phyloP scores from a whole-genome alignment of 1,284 basidiomycete species.

The Microbotryum scabiosae region DNA sequence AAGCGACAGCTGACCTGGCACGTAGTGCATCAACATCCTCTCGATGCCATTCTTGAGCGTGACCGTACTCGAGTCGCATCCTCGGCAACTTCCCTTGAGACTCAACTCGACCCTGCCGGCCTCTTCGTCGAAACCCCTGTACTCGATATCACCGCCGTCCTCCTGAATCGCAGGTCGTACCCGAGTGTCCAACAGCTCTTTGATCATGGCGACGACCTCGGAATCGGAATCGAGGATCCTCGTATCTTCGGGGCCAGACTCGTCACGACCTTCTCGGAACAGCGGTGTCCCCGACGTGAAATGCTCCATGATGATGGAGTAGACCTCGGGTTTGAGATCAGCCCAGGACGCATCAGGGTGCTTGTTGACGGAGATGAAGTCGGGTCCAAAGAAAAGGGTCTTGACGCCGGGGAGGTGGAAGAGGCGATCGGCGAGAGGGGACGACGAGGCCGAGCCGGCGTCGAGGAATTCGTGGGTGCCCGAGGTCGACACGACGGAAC shows the following conservation, averaged over 20 bases:
- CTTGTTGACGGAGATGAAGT: conserved; percentile 95
- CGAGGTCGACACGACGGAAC: conserved; percentile 72
- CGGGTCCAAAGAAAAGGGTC: conserved; percentile 88
- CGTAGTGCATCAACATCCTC: conserved; percentile 98
- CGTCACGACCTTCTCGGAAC: conserved; percentile 53
- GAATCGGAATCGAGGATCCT: conserved; percentile 88
- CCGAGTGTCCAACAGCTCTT: conserved; percentile 89
- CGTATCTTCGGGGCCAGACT: conserved; percentile 87
- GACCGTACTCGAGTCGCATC: conserved; percentile 84
- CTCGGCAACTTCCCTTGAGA: conserved; percentile 92
- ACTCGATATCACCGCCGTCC: conserved; percentile 65
- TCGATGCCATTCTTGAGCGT: conserved; percentile 91
- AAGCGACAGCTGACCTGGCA: conserved; percentile 44
- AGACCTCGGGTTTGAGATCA: conserved; percentile 94
- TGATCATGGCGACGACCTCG: conserved; percentile 99
- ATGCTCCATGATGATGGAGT: conserved; percentile 94
- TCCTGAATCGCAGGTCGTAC: conserved; percentile 96
- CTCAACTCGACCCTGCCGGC: conserved; percentile 59
- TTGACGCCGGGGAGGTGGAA: conserved; percentile 88
- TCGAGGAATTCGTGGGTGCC: conserved; percentile 88
- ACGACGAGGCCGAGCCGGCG: conserved; percentile 67
- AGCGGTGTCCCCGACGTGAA: conserved; percentile 81
- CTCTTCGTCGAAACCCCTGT: conserved; percentile 48
- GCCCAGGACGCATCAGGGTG: conserved; percentile 77
- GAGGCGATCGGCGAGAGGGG: conserved; percentile 83